Evolutionary conservation across 768 basidiomycete species (phyloP), one percentile per base, ranked within the genome.

Genomic region (Cubamyces sp.): DNA sequence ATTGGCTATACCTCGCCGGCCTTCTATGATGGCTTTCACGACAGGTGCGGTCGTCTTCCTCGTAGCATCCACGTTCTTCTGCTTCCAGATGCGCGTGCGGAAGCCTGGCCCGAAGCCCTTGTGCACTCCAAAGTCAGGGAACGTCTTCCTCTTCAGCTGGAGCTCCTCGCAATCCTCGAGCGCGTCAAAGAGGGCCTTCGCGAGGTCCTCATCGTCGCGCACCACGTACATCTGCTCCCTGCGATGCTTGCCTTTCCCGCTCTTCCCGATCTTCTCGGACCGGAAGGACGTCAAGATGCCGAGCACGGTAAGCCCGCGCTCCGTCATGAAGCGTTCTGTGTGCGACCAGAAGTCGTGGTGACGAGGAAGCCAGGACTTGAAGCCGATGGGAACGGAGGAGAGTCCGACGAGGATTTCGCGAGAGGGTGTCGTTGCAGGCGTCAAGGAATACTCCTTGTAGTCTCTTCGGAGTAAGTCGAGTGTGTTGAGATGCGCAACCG

Each of bases 401-500:
- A 99, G 76, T 5, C 96, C 95, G 1, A 87, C 87, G 59, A 81
- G 83, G 42, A 92, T 77, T 8, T 76, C 70, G 28, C 69, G 61
- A 18, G 70, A 72, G 0, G 73, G 61, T 4, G 75, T 71, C 76
- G 80, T 82, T 1, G 78, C 70, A 2, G 87, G 81, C 0, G 77
- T 74, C 60, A 85, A 74, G 1, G 74, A 71, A 70, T 94, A 96
- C 66, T 96, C 87, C 73, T 99, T 98, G 80, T 95, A 99, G 75
- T 99, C 97, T n/a, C 97, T 79, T 14, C 94, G 82, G 5, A 99
- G 82, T 19, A 98, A 84, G 69, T 98, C 94, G 58, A 83, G 80
- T 0, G 86, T 84, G 8, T 76, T 77, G 18, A 98, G 80, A 64
- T 86, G 82, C 1, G 84, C 83, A 9, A 98, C 78, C 60, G 88